Evolutionary conservation across 768 basidiomycete species (phyloP), one percentile per base, ranked within the genome.

Genomic region (Sporobolomyces roseus): DNA sequence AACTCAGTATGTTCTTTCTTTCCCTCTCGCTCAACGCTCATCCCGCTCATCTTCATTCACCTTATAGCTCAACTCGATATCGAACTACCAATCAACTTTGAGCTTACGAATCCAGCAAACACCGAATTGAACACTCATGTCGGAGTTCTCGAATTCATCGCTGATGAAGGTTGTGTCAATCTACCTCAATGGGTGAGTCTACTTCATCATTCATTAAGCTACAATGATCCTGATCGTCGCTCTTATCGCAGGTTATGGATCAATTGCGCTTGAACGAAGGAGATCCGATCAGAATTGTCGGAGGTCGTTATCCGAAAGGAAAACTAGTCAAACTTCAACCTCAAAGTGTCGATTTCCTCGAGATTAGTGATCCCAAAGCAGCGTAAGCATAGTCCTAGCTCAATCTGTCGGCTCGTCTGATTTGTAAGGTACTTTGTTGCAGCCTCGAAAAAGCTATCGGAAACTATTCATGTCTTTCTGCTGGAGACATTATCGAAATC

Each of bases 121-220:
- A 80, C 83, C 84, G 59, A 90, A 85, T 61, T 93, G 85, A 72
- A 77, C 27, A 98, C 96, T 2, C 91, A 99, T 77, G 90, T 90
- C 2, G 96, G 96, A 82, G 96, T 99, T 32, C 85, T 99, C 33
- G 96, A 99, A 77, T 99, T 99, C 80, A 97, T 97, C 72, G 94
- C 96, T 3, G 88, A 96, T 64, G 94, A 98, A 79, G 96, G 96
- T 17, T 83, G 89, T 19, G 93, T 93, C 4, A 89, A 98, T 81
- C 82, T 99, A 21, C 96, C 96, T 0, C 89, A 92, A 74, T 99
- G 96, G 96, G 82, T 83, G 63, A 68, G 81, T 74, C 38, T n/a
- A 35, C 27, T 53, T 36, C 52, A 29, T 17, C 25, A n/a, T 5
- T n/a, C 19, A 16, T 25, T 36, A 3, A 5, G 55, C 14, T 13